Base-by-base conservation (phyloP, 768 basidiomycete species). In the Coprinopsis strossmayeri region DNA sequence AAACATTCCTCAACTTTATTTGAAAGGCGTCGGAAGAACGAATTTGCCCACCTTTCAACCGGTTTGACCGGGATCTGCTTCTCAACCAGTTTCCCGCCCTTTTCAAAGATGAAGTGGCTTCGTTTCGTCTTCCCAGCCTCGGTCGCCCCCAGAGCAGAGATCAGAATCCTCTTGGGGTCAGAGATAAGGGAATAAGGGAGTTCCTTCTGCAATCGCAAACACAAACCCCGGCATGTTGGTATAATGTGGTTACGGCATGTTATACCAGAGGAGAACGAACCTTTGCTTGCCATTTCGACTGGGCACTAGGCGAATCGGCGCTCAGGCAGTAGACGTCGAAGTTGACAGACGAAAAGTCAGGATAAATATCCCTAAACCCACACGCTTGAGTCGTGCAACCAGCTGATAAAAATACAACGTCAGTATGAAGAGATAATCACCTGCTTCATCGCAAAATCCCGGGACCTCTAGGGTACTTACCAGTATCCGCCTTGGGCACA, bases 321-420 rank as follows among this genome's bases (percentile, higher is more conserved):
- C 87, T 91, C 49, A 97, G 66, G 54, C 92, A 91, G 62, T 91
- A 91, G 34, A 95, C 84, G 46, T 73, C 74, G 64, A 82, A 96
- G 35, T 80, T 73, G 50, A 76, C 61, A 3, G 77, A 67, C 2
- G 77, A 71, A 63, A 94, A 94, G 54, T 88, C 84, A 3, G 82
- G 77, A 62, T 86, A 89, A 45, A 71, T 72, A 61, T 97, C 93
- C 17, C 91, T 77, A 74, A 88, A 98, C 3, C 84, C 87, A 61
- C 94, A 97, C 0, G 94, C 93, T 63, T 97, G 93, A 28, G 69
- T 84, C 2, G 92, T 97, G 69, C 94, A 96, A 26, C 94, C 92
- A 46, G 87, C 87, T 38, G n/a, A 18, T 7, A 42, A 23, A 5
- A 18, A 10, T 17, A 42, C 25, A 11, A 26, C 10, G 12, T 42